A percentile compares a stretch with the other conserved stretches of the same genome.
Conservation (phyloP, 148 eudicot genomes). For the Spergularia marina region DNA sequence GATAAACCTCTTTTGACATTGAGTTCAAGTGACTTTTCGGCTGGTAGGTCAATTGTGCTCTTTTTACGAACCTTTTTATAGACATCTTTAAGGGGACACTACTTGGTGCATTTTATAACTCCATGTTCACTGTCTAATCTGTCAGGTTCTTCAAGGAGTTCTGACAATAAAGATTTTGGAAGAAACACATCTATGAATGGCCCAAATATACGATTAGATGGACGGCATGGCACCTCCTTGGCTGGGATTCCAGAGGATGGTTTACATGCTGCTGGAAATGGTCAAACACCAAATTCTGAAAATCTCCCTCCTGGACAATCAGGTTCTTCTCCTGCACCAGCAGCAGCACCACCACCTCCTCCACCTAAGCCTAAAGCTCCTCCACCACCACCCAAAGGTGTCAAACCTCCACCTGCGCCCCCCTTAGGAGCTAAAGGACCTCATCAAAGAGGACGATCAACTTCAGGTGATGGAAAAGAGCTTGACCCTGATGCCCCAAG, state of each 20-base stretch:
- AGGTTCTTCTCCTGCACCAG: constrained; percentile 40
- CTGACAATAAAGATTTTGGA: constrained; percentile 29
- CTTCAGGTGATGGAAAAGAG: constrained; percentile 35
- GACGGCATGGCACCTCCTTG: constrained; percentile 2
- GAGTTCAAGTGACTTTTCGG: constrained; percentile 32
- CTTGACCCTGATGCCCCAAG: constrained; percentile 35
- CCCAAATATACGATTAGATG: neutral
- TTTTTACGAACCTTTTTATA: neutral
- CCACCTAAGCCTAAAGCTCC: constrained; percentile 57
- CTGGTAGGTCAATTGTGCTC: constrained; percentile 26
- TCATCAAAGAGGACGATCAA: constrained; percentile 31
- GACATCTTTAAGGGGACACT: neutral
- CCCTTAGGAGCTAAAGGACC: constrained; percentile 40
- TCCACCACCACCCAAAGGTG: constrained; percentile 59
- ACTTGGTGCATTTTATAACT: neutral
- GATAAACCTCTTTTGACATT: constrained; percentile 52
- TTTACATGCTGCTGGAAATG: constrained; percentile 18
- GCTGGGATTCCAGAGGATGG: constrained; percentile 22
- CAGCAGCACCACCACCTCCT: constrained; percentile 43
- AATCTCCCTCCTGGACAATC: constrained; percentile 40
- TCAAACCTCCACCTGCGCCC: constrained; percentile 68
- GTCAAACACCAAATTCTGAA: constrained; percentile 11
- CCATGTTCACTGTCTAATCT: neutral
- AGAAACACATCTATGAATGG: constrained; percentile 20
- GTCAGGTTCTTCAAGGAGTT: constrained; percentile 42